These are phyloP conservation scores for Exophiala sp. DNA, from an alignment of 2,329 filamentous ascomycete species.

Conservation along the genomic window DNA sequence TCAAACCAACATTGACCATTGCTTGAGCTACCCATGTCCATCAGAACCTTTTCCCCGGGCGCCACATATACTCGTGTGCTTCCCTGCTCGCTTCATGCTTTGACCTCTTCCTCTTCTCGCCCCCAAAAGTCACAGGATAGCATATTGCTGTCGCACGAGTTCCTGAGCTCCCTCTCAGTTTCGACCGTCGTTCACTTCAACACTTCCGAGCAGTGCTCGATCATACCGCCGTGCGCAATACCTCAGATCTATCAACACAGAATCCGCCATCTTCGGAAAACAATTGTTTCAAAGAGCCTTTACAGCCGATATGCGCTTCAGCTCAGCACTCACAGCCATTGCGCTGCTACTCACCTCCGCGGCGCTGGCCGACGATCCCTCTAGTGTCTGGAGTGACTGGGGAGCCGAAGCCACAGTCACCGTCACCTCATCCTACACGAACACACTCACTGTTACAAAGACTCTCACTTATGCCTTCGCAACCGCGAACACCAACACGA, in stretches of 20 bases:
- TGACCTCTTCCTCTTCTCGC: slow-evolving; percentile 23
- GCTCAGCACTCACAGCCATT: slow-evolving; percentile 12
- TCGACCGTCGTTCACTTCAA: slow-evolving; percentile 6
- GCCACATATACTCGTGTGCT: slow-evolving; percentile 21
- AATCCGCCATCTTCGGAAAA: neutral
- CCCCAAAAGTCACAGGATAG: slow-evolving; percentile 12
- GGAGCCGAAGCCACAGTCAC: slow-evolving; percentile 16
- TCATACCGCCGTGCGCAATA: slow-evolving; percentile 15
- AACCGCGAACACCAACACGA: slow-evolving; percentile 5
- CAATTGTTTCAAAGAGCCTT: neutral
- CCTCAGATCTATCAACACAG: neutral
- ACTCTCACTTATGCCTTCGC: slow-evolving; percentile 15
- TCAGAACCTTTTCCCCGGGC: slow-evolving; percentile 7
- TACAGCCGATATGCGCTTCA: slow-evolving; percentile 22
- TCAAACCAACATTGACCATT: neutral
- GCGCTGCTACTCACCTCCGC: slow-evolving; percentile 14
- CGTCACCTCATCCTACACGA: slow-evolving; percentile 18
- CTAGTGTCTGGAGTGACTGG: slow-evolving; percentile 18
- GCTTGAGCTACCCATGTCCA: slow-evolving; percentile 2
- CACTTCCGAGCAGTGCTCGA: slow-evolving; percentile 19
- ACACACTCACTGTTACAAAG: slow-evolving; percentile 24
- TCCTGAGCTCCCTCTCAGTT: slow-evolving; percentile 26
- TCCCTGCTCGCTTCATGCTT: slow-evolving; percentile 15
- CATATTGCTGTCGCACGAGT: slow-evolving; percentile 23
- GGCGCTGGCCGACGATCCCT: slow-evolving; percentile 10